Percentiles rank a stretch among this genome's conserved stretches.
Evolutionary conservation across 305 asterid genomes (phyloP).

Genomic region (Solanum hybrid): DNA sequence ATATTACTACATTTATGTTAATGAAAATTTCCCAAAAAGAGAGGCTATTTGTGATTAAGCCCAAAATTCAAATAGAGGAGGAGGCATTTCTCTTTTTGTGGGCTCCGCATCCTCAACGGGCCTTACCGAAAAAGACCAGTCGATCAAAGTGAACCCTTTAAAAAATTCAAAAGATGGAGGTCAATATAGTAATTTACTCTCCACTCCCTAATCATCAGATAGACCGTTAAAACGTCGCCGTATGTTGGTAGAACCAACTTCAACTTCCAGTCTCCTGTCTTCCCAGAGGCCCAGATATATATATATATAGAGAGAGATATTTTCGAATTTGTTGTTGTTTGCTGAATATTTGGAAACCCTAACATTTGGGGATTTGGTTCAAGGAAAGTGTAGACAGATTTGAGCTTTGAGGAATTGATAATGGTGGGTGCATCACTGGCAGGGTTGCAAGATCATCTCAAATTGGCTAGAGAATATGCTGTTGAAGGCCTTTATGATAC

Average conservation of each 20-base stretch:
- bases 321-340: neutral
- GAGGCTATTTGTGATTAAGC: neutral
- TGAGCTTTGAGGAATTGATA: neutral
- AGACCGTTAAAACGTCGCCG: neutral
- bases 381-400: neutral
- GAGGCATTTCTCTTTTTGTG: neutral
- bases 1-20: neutral
- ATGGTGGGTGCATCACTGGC: slow-evolving; percentile 68
- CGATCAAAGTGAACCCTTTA: neutral
- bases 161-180: neutral
- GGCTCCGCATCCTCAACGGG: neutral
- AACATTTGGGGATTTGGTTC: neutral
- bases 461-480: slow-evolving; percentile 90
- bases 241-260: neutral
- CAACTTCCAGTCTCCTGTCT: neutral
- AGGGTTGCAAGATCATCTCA: slow-evolving; percentile 84
- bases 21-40: neutral
- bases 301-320: neutral
- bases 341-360: neutral
- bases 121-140: neutral
- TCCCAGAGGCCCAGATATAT: neutral
- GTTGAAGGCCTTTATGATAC: slow-evolving; percentile 87
- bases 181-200: neutral
- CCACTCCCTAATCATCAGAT: neutral
- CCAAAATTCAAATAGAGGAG: neutral